Percentiles rank a stretch among this genome's conserved stretches.
Evolutionary conservation across 2,329 filamentous ascomycete species (phyloP).

Genomic region (Bipolaris victoriae): DNA sequence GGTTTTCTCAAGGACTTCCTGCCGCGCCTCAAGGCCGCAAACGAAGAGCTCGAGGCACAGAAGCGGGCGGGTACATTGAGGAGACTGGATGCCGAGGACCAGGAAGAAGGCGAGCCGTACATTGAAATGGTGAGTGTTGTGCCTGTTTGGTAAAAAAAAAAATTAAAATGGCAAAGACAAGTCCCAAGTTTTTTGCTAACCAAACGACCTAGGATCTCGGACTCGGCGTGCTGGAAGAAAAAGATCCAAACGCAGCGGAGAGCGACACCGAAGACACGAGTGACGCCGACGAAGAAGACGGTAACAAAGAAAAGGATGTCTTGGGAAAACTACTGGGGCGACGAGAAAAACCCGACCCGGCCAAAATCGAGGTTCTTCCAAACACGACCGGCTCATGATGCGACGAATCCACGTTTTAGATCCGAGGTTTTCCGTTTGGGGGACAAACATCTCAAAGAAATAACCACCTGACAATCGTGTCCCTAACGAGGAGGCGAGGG

Average conservation of each 20-base stretch:
- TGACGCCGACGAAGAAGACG: constrained; percentile 27
- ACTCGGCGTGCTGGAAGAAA: constrained; percentile 54
- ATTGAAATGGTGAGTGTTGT: constrained; percentile 49
- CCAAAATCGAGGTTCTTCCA: constrained; percentile 41
- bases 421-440: neutral
- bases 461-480: too few species aligned
- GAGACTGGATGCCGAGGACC: constrained; percentile 36
- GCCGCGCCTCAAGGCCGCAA: constrained; percentile 52
- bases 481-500: neutral
- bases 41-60: constrained; percentile 51
- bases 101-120: constrained; percentile 41
- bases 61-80: constrained; percentile 48
- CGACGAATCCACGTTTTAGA: neutral
- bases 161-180: too few species aligned
- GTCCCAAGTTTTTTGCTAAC: constrained; percentile 11
- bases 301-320: constrained; percentile 38
- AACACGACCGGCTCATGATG: constrained; percentile 26
- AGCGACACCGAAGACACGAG: constrained; percentile 31
- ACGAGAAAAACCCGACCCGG: constrained; percentile 25
- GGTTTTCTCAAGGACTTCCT: constrained; percentile 51
- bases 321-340: constrained; percentile 48
- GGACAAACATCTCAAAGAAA: neutral
- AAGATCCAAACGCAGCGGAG: constrained; percentile 34
- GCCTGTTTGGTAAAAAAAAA: too few species aligned
- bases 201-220: constrained; percentile 46